A percentile compares a stretch with the other conserved stretches of the same genome.
Evolutionary conservation across 176 grass and related monocot species (phyloP).

Genomic region (maize (Zea mays)): Zm-B73-REFERENCE-NAM-5.0 NC_050103.1:178663001-178663500

Average conservation of each 20-base stretch:
- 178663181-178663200: background rate
- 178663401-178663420: conserved; percentile 90
- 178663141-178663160: background rate
- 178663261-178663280: background rate
- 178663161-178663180: background rate
- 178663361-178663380: conserved; percentile 72
- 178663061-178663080: background rate
- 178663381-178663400: conserved; percentile 97
- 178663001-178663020: too few relatives aligned
- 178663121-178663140: background rate
- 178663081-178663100: background rate
- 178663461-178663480: conserved; percentile 80
- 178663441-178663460: conserved; percentile 92
- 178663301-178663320: background rate
- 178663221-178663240: background rate
- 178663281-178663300: background rate
- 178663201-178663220: background rate
- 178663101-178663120: background rate
- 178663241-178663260: background rate
- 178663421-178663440: conserved; percentile 70
- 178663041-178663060: background rate
- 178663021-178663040: too few relatives aligned
- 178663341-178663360: conserved; percentile 25
- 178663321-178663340: background rate
- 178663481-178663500: conserved; percentile 53